Evolutionary conservation across 2,329 filamentous ascomycete species (phyloP).

Genomic region (Ophiobolus disseminans): DNA sequence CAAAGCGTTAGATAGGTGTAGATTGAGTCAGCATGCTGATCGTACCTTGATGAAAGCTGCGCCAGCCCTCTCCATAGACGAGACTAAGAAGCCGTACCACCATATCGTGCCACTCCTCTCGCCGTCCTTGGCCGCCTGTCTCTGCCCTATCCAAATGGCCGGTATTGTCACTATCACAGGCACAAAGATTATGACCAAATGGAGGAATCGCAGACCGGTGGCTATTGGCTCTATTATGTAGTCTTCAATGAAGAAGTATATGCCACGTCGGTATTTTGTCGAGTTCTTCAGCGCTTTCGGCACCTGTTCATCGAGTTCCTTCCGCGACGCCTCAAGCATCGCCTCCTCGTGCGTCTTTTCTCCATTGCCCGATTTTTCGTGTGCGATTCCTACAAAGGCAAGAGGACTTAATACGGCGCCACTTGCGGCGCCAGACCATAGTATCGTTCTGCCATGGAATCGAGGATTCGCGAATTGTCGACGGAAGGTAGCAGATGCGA

Average conservation of each 20-base stretch:
- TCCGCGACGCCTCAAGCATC: slow-evolving; percentile 83
- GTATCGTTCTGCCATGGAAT: slow-evolving; percentile 39
- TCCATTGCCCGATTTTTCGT: slow-evolving; percentile 55
- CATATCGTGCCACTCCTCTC: slow-evolving; percentile 84
- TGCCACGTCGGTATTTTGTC: slow-evolving; percentile 62
- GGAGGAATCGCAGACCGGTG: slow-evolving; percentile 85
- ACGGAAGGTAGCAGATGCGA: slow-evolving; percentile 39
- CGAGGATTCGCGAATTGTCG: slow-evolving; percentile 45
- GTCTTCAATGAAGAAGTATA: slow-evolving; percentile 72
- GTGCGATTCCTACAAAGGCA: slow-evolving; percentile 65
- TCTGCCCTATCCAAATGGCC: slow-evolving; percentile 76
- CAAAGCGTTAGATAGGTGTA: slow-evolving; percentile 20
- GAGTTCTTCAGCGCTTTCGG: slow-evolving; percentile 68
- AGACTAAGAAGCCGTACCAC: slow-evolving; percentile 93
- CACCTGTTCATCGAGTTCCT: slow-evolving; percentile 76
- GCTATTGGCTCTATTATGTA: slow-evolving; percentile 84
- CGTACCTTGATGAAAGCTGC: slow-evolving; percentile 94
- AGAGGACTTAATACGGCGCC: slow-evolving; percentile 58
- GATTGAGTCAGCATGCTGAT: not conserved
- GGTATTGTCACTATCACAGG: slow-evolving; percentile 85
- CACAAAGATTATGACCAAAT: slow-evolving; percentile 86
- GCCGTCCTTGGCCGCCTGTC: slow-evolving; percentile 69
- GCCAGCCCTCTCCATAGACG: slow-evolving; percentile 88
- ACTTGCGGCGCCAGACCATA: slow-evolving; percentile 44
- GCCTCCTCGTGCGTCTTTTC: slow-evolving; percentile 77